phyloP scores from a whole-genome alignment of 1,284 basidiomycete species.

The Irpex sp. region DNA sequence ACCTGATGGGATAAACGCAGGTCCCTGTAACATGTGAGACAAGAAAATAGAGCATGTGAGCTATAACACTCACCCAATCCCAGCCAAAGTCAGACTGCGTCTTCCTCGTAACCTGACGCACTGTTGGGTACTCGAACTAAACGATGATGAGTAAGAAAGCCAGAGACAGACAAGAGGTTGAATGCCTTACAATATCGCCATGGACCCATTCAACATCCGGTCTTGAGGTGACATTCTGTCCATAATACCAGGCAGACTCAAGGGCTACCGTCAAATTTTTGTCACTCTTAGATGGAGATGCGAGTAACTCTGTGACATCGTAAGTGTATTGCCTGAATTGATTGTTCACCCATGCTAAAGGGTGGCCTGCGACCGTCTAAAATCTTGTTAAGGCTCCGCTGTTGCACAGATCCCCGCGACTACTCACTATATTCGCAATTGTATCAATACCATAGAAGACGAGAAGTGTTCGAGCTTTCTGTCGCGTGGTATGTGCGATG shows the following conservation, averaged over 20 bases:
- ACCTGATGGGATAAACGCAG: slow-evolving; percentile 51
- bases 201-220: slow-evolving; percentile 42
- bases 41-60: neutral
- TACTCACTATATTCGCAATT: slow-evolving; percentile 44
- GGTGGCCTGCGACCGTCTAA: slow-evolving; percentile 45
- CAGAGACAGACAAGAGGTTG: neutral
- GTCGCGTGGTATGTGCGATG: slow-evolving; percentile 16
- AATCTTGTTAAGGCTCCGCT: neutral
- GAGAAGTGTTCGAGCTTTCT: slow-evolving; percentile 35
- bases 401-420: neutral
- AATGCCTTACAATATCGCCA: slow-evolving; percentile 19
- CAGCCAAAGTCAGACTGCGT: slow-evolving; percentile 53
- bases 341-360: slow-evolving; percentile 53
- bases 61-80: slow-evolving; percentile 42
- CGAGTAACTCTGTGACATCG: slow-evolving; percentile 41
- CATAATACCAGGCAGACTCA: slow-evolving; percentile 50
- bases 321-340: slow-evolving; percentile 52
- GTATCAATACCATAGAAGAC: slow-evolving; percentile 59
- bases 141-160: neutral
- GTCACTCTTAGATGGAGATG: slow-evolving; percentile 23
- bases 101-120: slow-evolving; percentile 47
- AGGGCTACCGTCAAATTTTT: slow-evolving; percentile 46
- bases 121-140: slow-evolving; percentile 47
- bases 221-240: slow-evolving; percentile 43
- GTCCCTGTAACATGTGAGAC: slow-evolving; percentile 33